Evolutionary conservation across 208 protist species (phyloP).

Genomic region (Zelonia costaricensis): DNA sequence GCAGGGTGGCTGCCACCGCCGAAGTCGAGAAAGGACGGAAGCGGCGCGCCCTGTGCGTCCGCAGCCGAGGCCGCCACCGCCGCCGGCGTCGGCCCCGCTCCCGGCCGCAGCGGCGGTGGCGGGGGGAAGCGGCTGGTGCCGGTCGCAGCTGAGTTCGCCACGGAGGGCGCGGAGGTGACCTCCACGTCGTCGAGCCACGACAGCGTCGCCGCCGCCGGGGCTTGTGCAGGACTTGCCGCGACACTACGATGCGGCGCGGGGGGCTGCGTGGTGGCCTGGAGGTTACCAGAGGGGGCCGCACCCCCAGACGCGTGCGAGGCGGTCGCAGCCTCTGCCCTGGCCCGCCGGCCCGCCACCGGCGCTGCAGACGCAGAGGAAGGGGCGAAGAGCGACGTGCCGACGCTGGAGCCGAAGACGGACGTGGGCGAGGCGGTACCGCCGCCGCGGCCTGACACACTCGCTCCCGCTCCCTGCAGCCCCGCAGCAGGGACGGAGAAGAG

Average conservation of each 20-base stretch:
- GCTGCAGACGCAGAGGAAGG: neutral
- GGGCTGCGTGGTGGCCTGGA: no score
- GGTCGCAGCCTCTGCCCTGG: neutral
- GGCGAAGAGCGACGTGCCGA: neutral
- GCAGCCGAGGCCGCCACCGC: neutral
- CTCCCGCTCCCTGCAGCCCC: no score
- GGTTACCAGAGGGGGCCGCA: no score
- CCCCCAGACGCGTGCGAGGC: neutral
- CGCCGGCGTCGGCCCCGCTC: neutral
- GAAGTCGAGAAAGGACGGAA: constrained; percentile 26
- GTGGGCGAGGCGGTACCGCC: neutral
- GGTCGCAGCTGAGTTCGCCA: neutral
- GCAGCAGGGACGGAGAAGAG: no score
- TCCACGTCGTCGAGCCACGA: constrained; percentile 26
- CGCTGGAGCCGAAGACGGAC: constrained; percentile 1
- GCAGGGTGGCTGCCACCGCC: neutral
- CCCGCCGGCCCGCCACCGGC: constrained; percentile 30
- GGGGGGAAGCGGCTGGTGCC: neutral
- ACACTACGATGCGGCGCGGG: neutral
- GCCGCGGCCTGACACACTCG: no score
- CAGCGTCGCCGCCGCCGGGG: constrained; percentile 2
- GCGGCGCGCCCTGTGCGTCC: neutral
- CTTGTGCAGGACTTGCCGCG: neutral
- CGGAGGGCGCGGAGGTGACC: neutral
- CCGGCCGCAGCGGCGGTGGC: neutral